Base-by-base conservation (phyloP, 495 filamentous ascomycete species). In the Penicillium cosmopolitanum region DNA sequence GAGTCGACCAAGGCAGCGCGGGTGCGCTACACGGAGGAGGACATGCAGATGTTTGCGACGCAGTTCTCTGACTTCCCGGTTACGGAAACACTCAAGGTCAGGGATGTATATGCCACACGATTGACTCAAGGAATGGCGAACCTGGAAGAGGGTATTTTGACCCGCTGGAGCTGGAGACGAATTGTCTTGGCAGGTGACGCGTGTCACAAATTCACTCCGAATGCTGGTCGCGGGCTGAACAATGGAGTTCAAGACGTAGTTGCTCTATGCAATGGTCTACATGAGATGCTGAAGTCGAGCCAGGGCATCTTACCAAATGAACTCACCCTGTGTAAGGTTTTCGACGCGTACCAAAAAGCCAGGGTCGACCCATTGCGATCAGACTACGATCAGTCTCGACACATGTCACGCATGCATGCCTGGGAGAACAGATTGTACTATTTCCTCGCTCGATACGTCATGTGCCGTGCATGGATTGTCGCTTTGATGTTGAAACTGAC, bases 141-240 rank as follows among this genome's bases (percentile, higher is more conserved):
- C 9, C 16, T 44, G 15, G 42, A 44, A 19, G 42, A 44, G 16
- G 42, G 42, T 16, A 44, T 44, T n/a, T 18, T 44, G 16, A 18
- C 15, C 1, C 42, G 42, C 8, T 44, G 42, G 42, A 44, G 42
- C n/a, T 44, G 42, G 42, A 19, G 16, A 16, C 42, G 42, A 44
- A 19, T 44, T 18, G 42, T 44, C 16, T 16, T 44, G 5, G n/a
- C n/a, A 2, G 42, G 42, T 9, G 42, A 44, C 16, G 42, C 42
- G 15, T 44, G 42, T 19, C 42, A 44, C 42, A 44, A 44, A 18
- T 44, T 44, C 42, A 44, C 42, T 3, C 42, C 42, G 16, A 44
- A 44, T 15, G 42, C 42, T 0, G 42, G 42, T n/a, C 42, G 42
- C 19, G 42, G 42, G 5, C n/a, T 44, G 5, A 44, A 19, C 10